These are phyloP conservation scores for Dichomitus squalens DNA, from an alignment of 1,284 basidiomycete genomes.

Conservation along the genomic window DNA sequence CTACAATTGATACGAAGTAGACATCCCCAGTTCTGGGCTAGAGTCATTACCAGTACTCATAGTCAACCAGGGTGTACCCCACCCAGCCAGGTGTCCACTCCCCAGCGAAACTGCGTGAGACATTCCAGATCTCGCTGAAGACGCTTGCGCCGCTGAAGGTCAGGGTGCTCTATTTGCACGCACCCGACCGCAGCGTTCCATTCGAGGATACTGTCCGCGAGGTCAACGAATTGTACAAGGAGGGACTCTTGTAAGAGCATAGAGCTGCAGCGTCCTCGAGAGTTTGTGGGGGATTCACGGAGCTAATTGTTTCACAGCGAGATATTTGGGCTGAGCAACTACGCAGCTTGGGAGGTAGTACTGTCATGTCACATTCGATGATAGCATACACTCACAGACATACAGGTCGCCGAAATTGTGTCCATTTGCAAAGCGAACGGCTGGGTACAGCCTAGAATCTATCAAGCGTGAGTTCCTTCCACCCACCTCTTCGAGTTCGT, in stretches of 20 bases:
- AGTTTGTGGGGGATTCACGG: neutral
- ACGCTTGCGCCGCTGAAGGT: slow-evolving; percentile 40
- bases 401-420: slow-evolving; percentile 55
- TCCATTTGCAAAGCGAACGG: slow-evolving; percentile 52
- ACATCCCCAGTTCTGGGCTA: slow-evolving; percentile 1
- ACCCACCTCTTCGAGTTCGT: neutral
- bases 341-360: slow-evolving; percentile 43
- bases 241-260: slow-evolving; percentile 46
- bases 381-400: neutral
- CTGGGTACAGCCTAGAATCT: slow-evolving; percentile 55
- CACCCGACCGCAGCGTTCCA: slow-evolving; percentile 48
- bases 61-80: slow-evolving; percentile 43
- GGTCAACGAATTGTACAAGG: slow-evolving; percentile 44
- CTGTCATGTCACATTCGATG: neutral
- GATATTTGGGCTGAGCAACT: slow-evolving; percentile 52
- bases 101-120: slow-evolving; percentile 38
- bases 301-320: slow-evolving; percentile 34
- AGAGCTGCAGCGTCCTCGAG: neutral
- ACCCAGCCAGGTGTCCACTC: slow-evolving; percentile 41
- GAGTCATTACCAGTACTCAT: neutral
- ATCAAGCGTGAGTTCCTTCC: slow-evolving; percentile 42
- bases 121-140: slow-evolving; percentile 42
- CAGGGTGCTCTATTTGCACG: slow-evolving; percentile 49
- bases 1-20: slow-evolving; percentile 54
- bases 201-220: slow-evolving; percentile 48